Evolutionary conservation across 2,329 filamentous ascomycete species (phyloP), one percentile per base, ranked within the genome.

Genomic region (Fusarium sp.): DNA sequence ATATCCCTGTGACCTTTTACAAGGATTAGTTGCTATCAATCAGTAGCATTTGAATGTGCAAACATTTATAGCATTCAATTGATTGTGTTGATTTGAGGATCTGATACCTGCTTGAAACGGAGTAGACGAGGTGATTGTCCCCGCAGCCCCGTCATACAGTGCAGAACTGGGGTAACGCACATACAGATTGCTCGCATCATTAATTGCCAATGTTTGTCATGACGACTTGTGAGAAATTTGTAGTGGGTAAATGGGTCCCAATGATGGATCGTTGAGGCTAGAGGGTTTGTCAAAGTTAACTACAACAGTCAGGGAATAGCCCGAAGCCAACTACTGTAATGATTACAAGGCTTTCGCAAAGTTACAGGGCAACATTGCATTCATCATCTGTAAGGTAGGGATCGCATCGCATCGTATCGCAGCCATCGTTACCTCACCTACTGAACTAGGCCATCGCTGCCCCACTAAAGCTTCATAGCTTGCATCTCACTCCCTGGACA

Each of bases 401-500:
- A 56, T 56, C 38, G 38, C 61, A 62, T 65, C 31, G 28, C 28
- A 31, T 48, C 56, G 61, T 36, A 61, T 63, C 31, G 47, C 55
- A 63, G 36, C 31, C 33, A 54, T 45, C 16, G 41, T 47, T 50
- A 48, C 61, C 55, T 66, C 39, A 47, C 54, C 50, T 58, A 50
- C 64, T 42, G 42, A 31, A 50, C 58, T 38, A 35, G 42, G 48
- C 45, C 58, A 22, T 47, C 8, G 13, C 20, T 51, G 67, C 68
- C 68, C 68, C 68, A 71, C 68, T 59, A 61, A 50, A 71, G 61
- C 67, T 71, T 61, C 55, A 67, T 45, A 63, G 47, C 62, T 69
- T 22, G 56, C 44, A 63, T 38, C 35, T 22, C 22, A 44, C 48
- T 35, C 64, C 61, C 63, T 57, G 55, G 58, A 51, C 66, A 61